A percentile compares a stretch with the other conserved stretches of the same genome.
These are phyloP conservation scores for Mucor sp. DNA, from an alignment of 371 early-diverging fungal species.

Conservation along the genomic window DNA sequence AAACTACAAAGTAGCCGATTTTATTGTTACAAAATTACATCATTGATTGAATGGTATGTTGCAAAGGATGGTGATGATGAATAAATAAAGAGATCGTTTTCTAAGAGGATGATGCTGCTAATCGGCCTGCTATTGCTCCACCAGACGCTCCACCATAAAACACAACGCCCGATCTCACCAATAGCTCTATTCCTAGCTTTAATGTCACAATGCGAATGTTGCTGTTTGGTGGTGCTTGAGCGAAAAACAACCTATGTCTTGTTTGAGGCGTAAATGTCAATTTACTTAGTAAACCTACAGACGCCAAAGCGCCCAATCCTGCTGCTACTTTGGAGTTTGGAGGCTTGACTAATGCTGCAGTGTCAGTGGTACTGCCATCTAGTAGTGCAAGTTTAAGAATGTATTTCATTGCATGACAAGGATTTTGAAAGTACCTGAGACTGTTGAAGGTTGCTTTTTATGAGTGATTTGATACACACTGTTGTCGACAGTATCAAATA, in stretches of 20 bases:
- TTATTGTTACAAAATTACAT: neutral
- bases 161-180: conserved; percentile 34
- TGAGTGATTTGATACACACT: neutral
- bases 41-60: neutral
- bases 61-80: neutral
- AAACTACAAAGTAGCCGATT: neutral
- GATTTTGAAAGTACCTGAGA: neutral
- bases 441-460: neutral
- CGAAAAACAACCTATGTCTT: conserved; percentile 47
- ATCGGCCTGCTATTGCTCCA: conserved; percentile 36
- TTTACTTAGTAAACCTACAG: conserved; percentile 32
- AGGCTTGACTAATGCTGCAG: neutral
- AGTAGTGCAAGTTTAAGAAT: neutral
- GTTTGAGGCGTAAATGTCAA: conserved; percentile 28
- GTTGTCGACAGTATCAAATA: conserved; percentile 33
- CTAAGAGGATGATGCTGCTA: neutral
- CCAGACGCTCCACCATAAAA: conserved; percentile 47
- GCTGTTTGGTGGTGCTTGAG: conserved; percentile 34
- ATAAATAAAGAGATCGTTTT: neutral
- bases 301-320: conserved; percentile 22
- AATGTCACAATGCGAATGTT: conserved; percentile 39
- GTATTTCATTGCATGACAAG: neutral
- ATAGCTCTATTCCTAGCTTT: conserved; percentile 38
- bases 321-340: conserved; percentile 28
- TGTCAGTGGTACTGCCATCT: neutral